Conservation (phyloP, 1,139 yeast species). For the Zygosaccharomyces pseudobailii region DNA sequence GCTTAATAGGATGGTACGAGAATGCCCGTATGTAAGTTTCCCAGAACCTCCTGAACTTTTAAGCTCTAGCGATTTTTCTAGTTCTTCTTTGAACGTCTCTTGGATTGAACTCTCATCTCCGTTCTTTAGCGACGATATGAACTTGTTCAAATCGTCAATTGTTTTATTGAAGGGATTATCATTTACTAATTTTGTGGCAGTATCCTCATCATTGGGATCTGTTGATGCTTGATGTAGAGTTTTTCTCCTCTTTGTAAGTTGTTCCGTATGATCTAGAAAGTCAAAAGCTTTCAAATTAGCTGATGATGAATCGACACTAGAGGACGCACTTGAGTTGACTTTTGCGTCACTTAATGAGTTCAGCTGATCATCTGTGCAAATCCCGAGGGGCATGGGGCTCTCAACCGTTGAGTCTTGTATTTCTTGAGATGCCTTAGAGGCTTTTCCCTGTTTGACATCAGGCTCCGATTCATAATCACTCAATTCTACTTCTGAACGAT, state of each 20-base stretch:
- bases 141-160: conserved; percentile 12
- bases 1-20: conserved; percentile 14
- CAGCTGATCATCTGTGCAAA: neutral
- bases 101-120: conserved; percentile 7
- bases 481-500: conserved; percentile 10
- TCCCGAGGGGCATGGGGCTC: neutral
- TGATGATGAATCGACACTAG: conserved; percentile 1
- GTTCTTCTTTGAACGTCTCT: conserved; percentile 7
- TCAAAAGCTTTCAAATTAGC: conserved; percentile 17
- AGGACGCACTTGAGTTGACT: conserved; percentile 2
- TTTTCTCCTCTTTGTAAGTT: conserved; percentile 16
- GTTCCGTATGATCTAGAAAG: conserved; percentile 17
- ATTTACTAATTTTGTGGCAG: neutral
- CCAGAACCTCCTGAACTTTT: neutral
- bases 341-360: neutral
- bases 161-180: conserved; percentile 10
- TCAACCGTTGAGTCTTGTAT: neutral
- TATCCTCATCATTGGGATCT: neutral
- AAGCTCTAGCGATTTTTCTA: conserved; percentile 6
- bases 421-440: neutral
- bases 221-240: conserved; percentile 14
- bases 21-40: conserved; percentile 13
- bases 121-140: conserved; percentile 12
- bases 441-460: neutral
- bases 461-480: conserved; percentile 13